phyloP scores from a whole-genome alignment of 2,329 filamentous ascomycete species.

The Phaeomoniella chlamydospora region DNA sequence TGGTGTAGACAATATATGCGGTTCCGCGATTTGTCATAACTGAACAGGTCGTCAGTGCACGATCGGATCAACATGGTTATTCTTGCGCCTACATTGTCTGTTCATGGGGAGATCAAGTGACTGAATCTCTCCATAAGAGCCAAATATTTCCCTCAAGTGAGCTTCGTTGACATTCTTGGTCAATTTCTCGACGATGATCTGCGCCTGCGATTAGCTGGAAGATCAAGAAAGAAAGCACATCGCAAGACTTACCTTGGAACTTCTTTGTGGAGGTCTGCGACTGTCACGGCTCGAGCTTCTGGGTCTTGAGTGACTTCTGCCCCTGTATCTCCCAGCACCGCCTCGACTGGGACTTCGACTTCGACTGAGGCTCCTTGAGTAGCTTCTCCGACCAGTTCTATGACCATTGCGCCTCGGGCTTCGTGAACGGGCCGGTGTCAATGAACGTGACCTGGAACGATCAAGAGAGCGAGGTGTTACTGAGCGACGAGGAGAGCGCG shows the following conservation, averaged over 20 bases:
- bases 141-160: conserved; percentile 86
- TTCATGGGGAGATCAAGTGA: conserved; percentile 87
- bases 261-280: conserved; percentile 6
- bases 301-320: too few relatives aligned
- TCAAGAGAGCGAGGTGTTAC: conserved; percentile 18
- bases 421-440: conserved; percentile 13
- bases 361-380: conserved; percentile 18
- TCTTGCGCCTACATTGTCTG: conserved; percentile 51
- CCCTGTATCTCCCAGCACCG: conserved; percentile 6
- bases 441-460: conserved; percentile 2
- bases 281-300: conserved; percentile 1
- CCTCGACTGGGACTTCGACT: conserved; percentile 2
- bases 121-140: conserved; percentile 69
- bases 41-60: too few relatives aligned
- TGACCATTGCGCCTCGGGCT: conserved; percentile 15
- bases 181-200: conserved; percentile 93
- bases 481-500: conserved; percentile 17
- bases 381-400: conserved; percentile 21
- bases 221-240: background rate
- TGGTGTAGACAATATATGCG: conserved; percentile 75
- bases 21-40: conserved; percentile 84
- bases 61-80: conserved; percentile 1
- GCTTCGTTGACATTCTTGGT: conserved; percentile 87
- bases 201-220: too few relatives aligned
- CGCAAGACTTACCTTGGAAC: conserved; percentile 11